phyloP scores from a whole-genome alignment of 78 protist genomes.

The Parvularia atlantis region DNA sequence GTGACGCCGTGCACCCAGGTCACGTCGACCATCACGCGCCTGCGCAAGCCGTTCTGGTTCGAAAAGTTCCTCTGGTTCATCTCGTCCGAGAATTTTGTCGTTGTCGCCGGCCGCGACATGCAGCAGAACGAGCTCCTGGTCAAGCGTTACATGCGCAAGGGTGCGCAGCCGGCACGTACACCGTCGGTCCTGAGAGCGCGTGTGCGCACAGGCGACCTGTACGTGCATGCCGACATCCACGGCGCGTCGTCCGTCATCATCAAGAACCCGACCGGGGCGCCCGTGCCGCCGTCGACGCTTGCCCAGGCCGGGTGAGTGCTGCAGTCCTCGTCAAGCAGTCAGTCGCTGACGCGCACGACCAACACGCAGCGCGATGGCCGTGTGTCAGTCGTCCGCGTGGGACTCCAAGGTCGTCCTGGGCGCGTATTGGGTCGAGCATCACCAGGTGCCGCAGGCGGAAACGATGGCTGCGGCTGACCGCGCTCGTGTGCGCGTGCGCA shows the following conservation, averaged over 20 bases:
- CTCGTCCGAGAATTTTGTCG: conserved; percentile 71
- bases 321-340: too few relatives aligned
- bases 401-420: conserved; percentile 57
- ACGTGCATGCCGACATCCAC: conserved; percentile 87
- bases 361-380: background rate
- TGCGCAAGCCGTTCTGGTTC: conserved; percentile 85
- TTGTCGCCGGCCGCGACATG: conserved; percentile 83
- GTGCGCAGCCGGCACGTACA: background rate
- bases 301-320: conserved; percentile 60
- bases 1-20: too few relatives aligned
- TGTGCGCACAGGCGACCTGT: conserved; percentile 63
- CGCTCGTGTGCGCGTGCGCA: background rate
- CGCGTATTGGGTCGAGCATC: conserved; percentile 88
- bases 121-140: conserved; percentile 90
- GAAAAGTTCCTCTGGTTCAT: conserved; percentile 96
- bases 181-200: background rate
- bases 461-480: background rate
- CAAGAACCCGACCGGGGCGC: conserved; percentile 49
- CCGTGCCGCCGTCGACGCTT: conserved; percentile 52
- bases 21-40: conserved; percentile 19
- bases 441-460: conserved; percentile 41
- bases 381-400: conserved; percentile 79
- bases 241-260: conserved; percentile 77
- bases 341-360: too few relatives aligned
- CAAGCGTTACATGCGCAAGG: conserved; percentile 27